phyloP scores from a whole-genome alignment of 179 eudicot species.

The Amaranthus tricolor region DNA sequence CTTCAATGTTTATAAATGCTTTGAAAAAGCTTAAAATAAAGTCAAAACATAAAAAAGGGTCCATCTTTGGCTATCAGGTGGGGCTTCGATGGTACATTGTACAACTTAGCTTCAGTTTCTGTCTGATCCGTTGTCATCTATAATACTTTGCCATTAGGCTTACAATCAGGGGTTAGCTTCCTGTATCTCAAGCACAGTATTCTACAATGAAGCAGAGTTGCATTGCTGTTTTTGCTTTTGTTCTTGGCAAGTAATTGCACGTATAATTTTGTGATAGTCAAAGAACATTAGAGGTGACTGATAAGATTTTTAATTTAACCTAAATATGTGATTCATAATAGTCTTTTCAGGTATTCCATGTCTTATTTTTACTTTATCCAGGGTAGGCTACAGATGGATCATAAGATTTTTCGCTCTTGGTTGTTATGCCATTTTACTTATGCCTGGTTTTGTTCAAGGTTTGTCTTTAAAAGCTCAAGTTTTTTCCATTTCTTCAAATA shows the following conservation, averaged over 20 bases:
- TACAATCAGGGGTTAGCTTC: too few species aligned
- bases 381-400: conserved; percentile 96
- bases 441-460: conserved; percentile 98
- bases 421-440: conserved; percentile 67
- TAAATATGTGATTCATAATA: background rate
- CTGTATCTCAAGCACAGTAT: too few species aligned
- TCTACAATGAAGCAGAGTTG: too few species aligned
- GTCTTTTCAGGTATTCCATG: conserved; percentile 11
- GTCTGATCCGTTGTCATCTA: too few species aligned
- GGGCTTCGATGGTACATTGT: too few species aligned
- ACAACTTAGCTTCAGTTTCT: too few species aligned
- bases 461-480: conserved; percentile 20
- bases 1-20: too few species aligned
- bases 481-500: background rate
- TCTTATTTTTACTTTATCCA: conserved; percentile 57
- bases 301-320: background rate
- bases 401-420: conserved; percentile 78
- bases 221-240: background rate
- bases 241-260: background rate
- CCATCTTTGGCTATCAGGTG: too few species aligned
- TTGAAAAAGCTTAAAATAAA: too few species aligned
- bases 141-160: too few species aligned
- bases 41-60: too few species aligned
- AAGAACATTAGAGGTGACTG: background rate
- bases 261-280: background rate